Percentiles rank a stretch among this genome's conserved stretches.
These are phyloP conservation scores for Aspergillus ibericus DNA, from an alignment of 2,329 filamentous ascomycete genomes.

Conservation along the genomic window DNA sequence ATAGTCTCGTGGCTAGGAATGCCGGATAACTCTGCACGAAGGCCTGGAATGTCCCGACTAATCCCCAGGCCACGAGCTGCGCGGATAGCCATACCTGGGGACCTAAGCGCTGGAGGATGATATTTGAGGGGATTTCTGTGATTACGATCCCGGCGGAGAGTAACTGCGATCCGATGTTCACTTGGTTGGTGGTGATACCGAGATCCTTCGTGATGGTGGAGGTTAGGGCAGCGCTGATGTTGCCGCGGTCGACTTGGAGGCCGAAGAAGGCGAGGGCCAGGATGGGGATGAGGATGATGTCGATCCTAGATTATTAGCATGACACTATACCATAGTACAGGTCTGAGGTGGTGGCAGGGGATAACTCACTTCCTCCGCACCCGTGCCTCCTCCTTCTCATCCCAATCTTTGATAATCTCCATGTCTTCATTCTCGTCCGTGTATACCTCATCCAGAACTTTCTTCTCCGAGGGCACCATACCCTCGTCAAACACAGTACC, in stretches of 20 bases:
- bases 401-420: slow-evolving; percentile 30
- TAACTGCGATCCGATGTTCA: slow-evolving; percentile 57
- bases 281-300: slow-evolving; percentile 31
- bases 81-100: slow-evolving; percentile 55
- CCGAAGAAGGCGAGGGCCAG: slow-evolving; percentile 54
- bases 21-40: slow-evolving; percentile 51
- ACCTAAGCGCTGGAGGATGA: slow-evolving; percentile 55
- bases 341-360: no score
- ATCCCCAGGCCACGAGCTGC: slow-evolving; percentile 56
- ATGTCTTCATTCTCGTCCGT: slow-evolving; percentile 5
- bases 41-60: slow-evolving; percentile 56
- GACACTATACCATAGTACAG: no score
- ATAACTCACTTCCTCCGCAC: slow-evolving; percentile 27
- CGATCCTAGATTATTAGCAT: slow-evolving; percentile 21
- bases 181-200: slow-evolving; percentile 51
- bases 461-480: background rate
- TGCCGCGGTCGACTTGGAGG: slow-evolving; percentile 45
- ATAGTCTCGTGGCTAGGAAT: slow-evolving; percentile 52
- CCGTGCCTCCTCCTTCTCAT: slow-evolving; percentile 23
- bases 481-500: background rate
- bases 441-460: background rate
- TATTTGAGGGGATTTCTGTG: slow-evolving; percentile 51
- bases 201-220: slow-evolving; percentile 55
- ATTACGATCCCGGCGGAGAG: slow-evolving; percentile 54
- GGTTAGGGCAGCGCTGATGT: slow-evolving; percentile 54